Evolutionary conservation across 345 rosid species (phyloP).

Genomic region (Erodium maritimum): DNA sequence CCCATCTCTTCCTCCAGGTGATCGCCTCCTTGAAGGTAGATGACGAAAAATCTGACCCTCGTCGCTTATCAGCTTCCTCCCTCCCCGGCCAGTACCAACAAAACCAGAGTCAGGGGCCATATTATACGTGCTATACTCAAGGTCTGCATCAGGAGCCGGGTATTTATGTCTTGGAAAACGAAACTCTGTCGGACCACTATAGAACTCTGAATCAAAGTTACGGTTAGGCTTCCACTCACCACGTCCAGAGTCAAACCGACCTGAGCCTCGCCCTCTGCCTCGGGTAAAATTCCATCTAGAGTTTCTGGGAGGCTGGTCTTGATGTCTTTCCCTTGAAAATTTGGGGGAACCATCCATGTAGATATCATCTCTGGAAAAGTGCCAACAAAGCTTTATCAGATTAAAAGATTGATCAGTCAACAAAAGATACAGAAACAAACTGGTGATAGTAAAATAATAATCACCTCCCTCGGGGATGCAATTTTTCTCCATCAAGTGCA

Average conservation of each 20-base stretch:
- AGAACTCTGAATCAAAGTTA: conserved; percentile 30
- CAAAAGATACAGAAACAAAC: conserved; percentile 3
- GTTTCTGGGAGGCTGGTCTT: conserved; percentile 36
- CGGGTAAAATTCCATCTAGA: conserved; percentile 37
- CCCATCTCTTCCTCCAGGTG: conserved; percentile 38
- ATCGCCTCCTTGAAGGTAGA: conserved; percentile 37
- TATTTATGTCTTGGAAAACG: conserved; percentile 28
- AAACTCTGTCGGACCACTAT: conserved; percentile 20
- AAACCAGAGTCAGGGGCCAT: conserved; percentile 33
- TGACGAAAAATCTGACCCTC: conserved; percentile 28
- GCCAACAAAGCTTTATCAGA: neutral
- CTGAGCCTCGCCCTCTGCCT: conserved; percentile 55
- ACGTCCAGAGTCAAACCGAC: conserved; percentile 14
- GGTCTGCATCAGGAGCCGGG: conserved; percentile 11
- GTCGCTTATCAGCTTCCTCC: conserved; percentile 40
- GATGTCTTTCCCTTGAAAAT: conserved; percentile 45
- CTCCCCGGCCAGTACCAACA: conserved; percentile 44
- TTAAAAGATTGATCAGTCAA: conserved; percentile 6
- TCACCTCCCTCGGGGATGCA: conserved; percentile 67
- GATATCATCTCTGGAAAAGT: conserved; percentile 37
- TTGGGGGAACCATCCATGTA: conserved; percentile 25
- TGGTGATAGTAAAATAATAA: conserved; percentile 5
- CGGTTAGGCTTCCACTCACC: conserved; percentile 44
- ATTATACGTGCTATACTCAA: conserved; percentile 37
- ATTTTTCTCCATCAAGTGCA: conserved; percentile 35